Evolutionary conservation across 129 eudicot species (phyloP).

Genomic region (Pittosporum tobira): DNA sequence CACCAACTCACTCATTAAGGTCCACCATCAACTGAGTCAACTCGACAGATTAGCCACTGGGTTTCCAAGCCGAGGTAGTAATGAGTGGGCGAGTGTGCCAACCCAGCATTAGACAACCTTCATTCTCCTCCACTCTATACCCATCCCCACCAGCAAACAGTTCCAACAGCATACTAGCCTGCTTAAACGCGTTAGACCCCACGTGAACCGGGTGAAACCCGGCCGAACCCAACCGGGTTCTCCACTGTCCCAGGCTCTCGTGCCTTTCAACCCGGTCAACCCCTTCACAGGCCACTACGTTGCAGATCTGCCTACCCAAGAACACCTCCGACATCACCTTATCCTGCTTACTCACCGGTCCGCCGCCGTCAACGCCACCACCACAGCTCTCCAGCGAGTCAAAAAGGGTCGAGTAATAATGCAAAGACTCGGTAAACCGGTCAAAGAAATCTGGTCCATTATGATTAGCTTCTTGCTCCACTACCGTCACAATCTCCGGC

Average conservation of each 20-base stretch:
- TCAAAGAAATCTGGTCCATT: conserved; percentile 54
- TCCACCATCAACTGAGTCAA: conserved; percentile 6
- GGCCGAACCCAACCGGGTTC: conserved; percentile 31
- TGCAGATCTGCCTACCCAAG: conserved; percentile 63
- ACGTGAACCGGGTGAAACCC: conserved; percentile 60
- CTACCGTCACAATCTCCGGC: conserved; percentile 57
- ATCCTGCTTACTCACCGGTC: conserved; percentile 30
- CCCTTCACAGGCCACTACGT: conserved; percentile 74
- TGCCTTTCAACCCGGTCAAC: conserved; percentile 60
- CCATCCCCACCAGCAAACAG: conserved; percentile 75
- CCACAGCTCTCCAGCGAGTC: conserved; percentile 62
- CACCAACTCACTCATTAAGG: neutral
- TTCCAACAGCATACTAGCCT: conserved; percentile 70
- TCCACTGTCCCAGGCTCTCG: conserved; percentile 57
- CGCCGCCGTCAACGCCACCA: conserved; percentile 10
- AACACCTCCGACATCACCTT: conserved; percentile 64
- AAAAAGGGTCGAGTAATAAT: conserved; percentile 70
- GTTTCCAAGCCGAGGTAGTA: conserved; percentile 74
- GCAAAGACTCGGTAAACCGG: conserved; percentile 60
- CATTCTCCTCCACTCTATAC: conserved; percentile 54
- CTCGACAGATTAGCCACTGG: conserved; percentile 21
- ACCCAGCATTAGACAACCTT: conserved; percentile 77
- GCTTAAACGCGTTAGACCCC: conserved; percentile 70
- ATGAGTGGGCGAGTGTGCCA: conserved; percentile 81
- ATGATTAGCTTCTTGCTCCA: conserved; percentile 68